A percentile compares a stretch with the other conserved stretches of the same genome.
phyloP scores from a whole-genome alignment of 768 basidiomycete species.

The Boletus sp. region DNA sequence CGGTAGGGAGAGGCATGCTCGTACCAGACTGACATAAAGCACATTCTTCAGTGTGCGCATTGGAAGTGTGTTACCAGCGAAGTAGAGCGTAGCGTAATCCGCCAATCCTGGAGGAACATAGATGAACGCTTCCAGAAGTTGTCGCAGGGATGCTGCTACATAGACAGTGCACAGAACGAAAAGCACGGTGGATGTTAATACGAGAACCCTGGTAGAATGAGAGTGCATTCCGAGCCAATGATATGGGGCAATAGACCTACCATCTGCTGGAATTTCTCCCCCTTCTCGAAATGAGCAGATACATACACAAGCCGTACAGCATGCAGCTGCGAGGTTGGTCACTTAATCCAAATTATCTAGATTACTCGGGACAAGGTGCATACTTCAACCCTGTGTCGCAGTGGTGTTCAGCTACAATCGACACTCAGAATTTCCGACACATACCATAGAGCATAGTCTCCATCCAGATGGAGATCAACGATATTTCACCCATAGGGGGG shows the following conservation, averaged over 20 bases:
- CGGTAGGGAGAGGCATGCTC: neutral
- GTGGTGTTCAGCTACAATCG: neutral
- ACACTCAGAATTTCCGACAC: neutral
- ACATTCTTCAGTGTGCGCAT: conserved; percentile 15
- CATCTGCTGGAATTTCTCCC: neutral
- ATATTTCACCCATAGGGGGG: conserved; percentile 12
- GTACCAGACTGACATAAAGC: conserved; percentile 13
- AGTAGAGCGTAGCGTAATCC: conserved; percentile 13
- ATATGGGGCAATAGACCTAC: neutral
- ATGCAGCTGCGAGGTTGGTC: conserved; percentile 3
- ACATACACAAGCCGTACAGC: conserved; percentile 16
- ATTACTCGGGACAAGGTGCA: neutral
- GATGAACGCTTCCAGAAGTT: conserved; percentile 16
- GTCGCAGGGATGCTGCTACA: conserved; percentile 12
- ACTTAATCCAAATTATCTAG: neutral
- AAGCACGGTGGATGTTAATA: conserved; percentile 11
- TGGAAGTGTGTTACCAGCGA: conserved; percentile 6
- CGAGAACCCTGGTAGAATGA: conserved; percentile 7
- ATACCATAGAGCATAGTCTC: conserved; percentile 18
- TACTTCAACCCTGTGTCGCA: conserved; percentile 8
- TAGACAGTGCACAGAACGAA: conserved; percentile 11
- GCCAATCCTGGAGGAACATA: conserved; percentile 4
- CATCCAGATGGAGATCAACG: conserved; percentile 15
- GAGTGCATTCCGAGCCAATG: neutral
- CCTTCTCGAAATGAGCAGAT: conserved; percentile 3